Base-by-base conservation (phyloP, 2,329 filamentous ascomycete species). In the Ceratocystis lukuohia region DNA sequence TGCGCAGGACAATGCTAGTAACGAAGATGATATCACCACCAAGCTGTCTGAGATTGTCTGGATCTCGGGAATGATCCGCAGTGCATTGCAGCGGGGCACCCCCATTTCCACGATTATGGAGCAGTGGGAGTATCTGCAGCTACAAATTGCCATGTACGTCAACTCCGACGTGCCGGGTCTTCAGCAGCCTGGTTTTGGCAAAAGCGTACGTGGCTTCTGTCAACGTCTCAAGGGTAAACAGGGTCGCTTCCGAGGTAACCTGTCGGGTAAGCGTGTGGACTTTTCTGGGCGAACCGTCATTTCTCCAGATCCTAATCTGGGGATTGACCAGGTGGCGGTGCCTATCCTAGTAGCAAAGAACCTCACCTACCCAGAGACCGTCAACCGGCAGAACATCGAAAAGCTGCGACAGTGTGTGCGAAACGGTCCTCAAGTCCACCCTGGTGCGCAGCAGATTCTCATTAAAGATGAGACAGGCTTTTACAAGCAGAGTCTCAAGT, bases 231-330 rank as follows among this genome's bases (percentile, higher is more conserved):
- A 99, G 77, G 94, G 94, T 71, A 99, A 99, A 73, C 93, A 97
- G 73, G 94, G 94, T 65, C 89, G 94, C 65, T 99, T 99, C 76
- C 88, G 94, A 77, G 94, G 95, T 67, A 99, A 99, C 72, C 76
- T 99, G 68, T 97, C 93, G 0, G 94, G 94, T 74, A 99, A 99
- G 77, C 93, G 94, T 82, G 94, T 99, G 65, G 93, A 99, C 74
- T 99, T 97, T 76, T 99, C 94, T 10, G 94, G 91, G 20, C 86
- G 94, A 74, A 99, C 94, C 0, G 94, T 99, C 75, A 99, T 99
- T 75, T 96, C 92, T 0, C 94, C 94, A 0, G 94, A 99, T 75
- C 94, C 94, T 2, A 99, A 99, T 71, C 76, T 99, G 62, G 86
- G 88, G 20, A 91, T 99, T 69, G 91, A 97, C 70, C 87, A 99